Evolutionary conservation across 306 rosid genomes (phyloP), one percentile per base, ranked within the genome.

Genomic region (Rosa chinensis): DNA sequence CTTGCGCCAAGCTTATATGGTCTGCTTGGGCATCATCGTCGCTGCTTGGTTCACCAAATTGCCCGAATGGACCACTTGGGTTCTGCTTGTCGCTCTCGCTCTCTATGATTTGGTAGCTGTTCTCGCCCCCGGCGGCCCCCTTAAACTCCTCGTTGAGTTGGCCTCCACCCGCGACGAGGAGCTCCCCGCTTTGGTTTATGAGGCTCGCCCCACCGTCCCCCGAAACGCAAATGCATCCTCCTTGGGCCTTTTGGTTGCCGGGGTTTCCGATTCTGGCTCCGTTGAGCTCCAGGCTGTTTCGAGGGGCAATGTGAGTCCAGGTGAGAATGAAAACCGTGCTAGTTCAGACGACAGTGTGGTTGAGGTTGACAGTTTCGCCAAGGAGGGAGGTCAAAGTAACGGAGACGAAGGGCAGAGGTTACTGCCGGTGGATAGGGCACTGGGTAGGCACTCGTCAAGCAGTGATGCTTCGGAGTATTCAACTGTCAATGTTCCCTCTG

Each of bases 21-120:
- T 94, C 2, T 82, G 83, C 12, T 62, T 94, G 62, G 98, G 97
- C n/a, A 92, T 94, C 16, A 86, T 89, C 66, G 98, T 94, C 7
- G 98, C 98, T 1, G 88, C 97, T 12, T 94, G 98, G 98, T 90
- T 94, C 66, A 89, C 98, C 3, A 88, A 88, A 58, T 77, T 94
- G 77, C 97, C 98, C 0, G 98, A 94, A 78, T 94, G 98, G 98
- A 94, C 98, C 55, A 94, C 98, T 3, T 94, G 98, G 98, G 79
- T 71, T 20, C 70, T 94, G 79, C 92, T 94, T 10, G 90, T 94
- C 0, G 97, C 97, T 0, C 90, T 94, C 23, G 97, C 98, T 17
- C 59, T 90, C 32, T 94, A 94, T 50, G 98, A 94, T 82, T 73
- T 94, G 73, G 97, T 85, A 61, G 98, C 98, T 13, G 98, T 94